phyloP scores from a whole-genome alignment of 306 rosid genomes.

The Citrullus amarus region DNA sequence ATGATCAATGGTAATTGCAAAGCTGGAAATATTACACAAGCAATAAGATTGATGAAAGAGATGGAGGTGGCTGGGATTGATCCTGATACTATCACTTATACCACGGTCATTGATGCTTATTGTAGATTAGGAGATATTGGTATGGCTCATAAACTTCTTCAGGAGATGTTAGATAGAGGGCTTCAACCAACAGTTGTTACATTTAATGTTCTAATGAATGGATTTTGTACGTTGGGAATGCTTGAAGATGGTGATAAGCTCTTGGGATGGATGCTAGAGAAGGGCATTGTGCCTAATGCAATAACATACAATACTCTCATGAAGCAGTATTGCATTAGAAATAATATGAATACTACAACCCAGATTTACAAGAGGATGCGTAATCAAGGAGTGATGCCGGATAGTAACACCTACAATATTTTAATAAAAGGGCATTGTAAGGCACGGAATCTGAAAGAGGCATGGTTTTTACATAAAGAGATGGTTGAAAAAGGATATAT shows the following conservation, averaged over 20 bases:
- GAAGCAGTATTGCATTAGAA: slow-evolving; percentile 80
- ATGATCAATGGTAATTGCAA: slow-evolving; percentile 75
- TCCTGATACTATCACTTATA: slow-evolving; percentile 72
- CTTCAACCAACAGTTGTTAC: slow-evolving; percentile 78
- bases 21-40: slow-evolving; percentile 56
- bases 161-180: slow-evolving; percentile 53
- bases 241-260: slow-evolving; percentile 70
- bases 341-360: slow-evolving; percentile 42
- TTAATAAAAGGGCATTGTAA: slow-evolving; percentile 79
- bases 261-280: slow-evolving; percentile 71
- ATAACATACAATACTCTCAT: slow-evolving; percentile 69
- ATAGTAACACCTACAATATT: slow-evolving; percentile 61
- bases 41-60: slow-evolving; percentile 52
- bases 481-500: slow-evolving; percentile 55
- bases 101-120: slow-evolving; percentile 79
- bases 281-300: slow-evolving; percentile 59
- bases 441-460: slow-evolving; percentile 81
- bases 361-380: slow-evolving; percentile 55
- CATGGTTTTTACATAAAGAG: slow-evolving; percentile 54
- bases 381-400: slow-evolving; percentile 52
- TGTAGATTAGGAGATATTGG: slow-evolving; percentile 65
- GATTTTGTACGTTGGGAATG: slow-evolving; percentile 76
- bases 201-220: slow-evolving; percentile 84
- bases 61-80: slow-evolving; percentile 59
- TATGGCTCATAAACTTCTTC: slow-evolving; percentile 55